Base-by-base conservation (phyloP, 768 basidiomycete species). In the Fistulinella prunicolor region DNA sequence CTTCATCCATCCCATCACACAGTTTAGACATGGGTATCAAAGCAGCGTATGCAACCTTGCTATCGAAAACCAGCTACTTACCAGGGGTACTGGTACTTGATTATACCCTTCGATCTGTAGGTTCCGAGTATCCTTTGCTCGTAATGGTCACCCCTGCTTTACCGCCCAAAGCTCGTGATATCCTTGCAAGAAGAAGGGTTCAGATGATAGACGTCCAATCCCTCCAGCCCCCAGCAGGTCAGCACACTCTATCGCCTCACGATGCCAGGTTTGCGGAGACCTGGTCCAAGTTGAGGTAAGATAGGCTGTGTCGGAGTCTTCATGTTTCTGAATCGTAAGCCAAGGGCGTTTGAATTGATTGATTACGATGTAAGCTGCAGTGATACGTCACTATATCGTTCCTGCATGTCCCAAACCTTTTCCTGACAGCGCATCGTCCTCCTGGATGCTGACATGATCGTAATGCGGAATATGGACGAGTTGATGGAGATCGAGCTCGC, bases 391-490 rank as follows among this genome's bases (percentile, higher is more conserved):
- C 26, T 41, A 3, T 17, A 24, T n/a, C 19, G 21, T 40, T n/a
- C 22, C 36, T 42, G 9, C 22, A 37, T 45, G 42, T 42, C 21
- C 34, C 32, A 38, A 12, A 29, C 30, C n/a, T n/a, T 47, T 50
- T 23, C 51, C 45, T 26, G 10, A 44, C 45, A 91, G 88, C 79
- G 86, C 21, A 64, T 94, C 46, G 85, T 93, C 46, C 75, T 94
- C 30, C 68, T 94, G 42, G 93, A 95, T 63, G 81, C 85, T 17
- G 93, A 95, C 69, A 95, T 95, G 93, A 74, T 92, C 45, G 73
- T 94, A 19, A 72, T 75, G 68, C 75, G 69, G 41, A 93, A 90
- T 61, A 92, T 95, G 84, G 94, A 95, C 68, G 81, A 85, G 38
- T 67, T 89, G 44, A 69, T 80, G 66, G 69, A 75, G 22, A 48